Evolutionary conservation across 176 grass and related monocot species (phyloP).

Genomic region (Oryza rufipogon): DNA sequence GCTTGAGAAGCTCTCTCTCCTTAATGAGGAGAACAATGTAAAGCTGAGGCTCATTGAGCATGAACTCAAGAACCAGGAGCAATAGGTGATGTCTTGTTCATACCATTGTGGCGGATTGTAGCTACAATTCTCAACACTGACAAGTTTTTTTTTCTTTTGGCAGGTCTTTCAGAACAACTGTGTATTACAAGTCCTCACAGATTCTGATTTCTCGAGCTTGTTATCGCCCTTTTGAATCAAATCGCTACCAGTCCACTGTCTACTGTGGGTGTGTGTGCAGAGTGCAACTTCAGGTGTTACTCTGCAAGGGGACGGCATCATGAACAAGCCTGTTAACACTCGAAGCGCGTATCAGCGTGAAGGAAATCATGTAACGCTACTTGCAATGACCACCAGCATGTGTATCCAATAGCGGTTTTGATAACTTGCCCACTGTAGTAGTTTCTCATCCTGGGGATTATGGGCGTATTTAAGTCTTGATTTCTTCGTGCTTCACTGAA

Average conservation of each 20-base stretch:
- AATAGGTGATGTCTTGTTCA: conserved; percentile 38
- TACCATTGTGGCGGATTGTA: background rate
- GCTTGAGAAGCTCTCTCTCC: conserved; percentile 68
- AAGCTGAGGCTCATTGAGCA: conserved; percentile 79
- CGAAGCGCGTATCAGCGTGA: background rate
- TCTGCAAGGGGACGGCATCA: background rate
- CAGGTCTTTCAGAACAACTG: background rate
- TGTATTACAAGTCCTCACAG: background rate
- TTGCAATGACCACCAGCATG: background rate
- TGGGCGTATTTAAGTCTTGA: background rate
- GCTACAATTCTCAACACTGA: background rate
- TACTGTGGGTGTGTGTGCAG: background rate
- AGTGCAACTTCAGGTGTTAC: background rate
- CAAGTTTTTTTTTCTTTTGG: background rate
- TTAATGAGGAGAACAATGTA: conserved; percentile 75
- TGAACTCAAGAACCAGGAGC: conserved; percentile 66
- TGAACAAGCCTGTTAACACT: background rate
- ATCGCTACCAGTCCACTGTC: background rate
- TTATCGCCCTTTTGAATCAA: background rate
- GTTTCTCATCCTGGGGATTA: background rate
- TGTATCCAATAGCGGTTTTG: background rate
- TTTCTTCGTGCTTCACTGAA: background rate
- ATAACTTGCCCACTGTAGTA: background rate
- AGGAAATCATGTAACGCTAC: background rate
- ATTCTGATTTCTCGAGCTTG: background rate